Evolutionary conservation across 129 eudicot genomes (phyloP).

Genomic region (Ambrosia trifida): DNA sequence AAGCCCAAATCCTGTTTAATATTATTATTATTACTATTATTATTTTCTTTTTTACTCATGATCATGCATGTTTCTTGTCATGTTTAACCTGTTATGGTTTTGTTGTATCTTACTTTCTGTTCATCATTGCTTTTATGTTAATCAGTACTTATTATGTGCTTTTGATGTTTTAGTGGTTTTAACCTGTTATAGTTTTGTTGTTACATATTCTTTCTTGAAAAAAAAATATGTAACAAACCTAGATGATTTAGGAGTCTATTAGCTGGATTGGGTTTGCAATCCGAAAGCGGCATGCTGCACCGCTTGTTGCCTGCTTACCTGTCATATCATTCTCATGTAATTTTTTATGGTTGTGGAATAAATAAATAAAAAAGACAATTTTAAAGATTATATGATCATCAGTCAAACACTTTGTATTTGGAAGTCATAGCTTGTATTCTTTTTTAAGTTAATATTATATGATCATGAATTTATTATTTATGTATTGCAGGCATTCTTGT

Average conservation of each 20-base stretch:
- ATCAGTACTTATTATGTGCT: neutral
- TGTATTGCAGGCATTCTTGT: conserved; percentile 29
- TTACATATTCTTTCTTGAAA: too few species aligned
- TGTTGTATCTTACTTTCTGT: neutral
- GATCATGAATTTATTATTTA: neutral
- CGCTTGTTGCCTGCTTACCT: too few species aligned
- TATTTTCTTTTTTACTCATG: too few species aligned
- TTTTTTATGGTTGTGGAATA: too few species aligned
- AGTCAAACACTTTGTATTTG: neutral
- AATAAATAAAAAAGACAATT: neutral
- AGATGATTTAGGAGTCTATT: neutral
- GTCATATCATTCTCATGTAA: too few species aligned
- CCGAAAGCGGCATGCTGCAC: too few species aligned
- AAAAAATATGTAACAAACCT: neutral
- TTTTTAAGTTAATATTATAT: neutral
- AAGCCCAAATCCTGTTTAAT: too few species aligned
- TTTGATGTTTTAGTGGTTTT: conserved; percentile 20
- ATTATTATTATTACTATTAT: too few species aligned
- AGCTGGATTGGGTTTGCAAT: neutral
- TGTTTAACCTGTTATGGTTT: neutral
- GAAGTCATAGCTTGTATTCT: neutral
- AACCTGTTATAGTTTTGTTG: neutral
- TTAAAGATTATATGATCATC: neutral
- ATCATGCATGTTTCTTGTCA: neutral
- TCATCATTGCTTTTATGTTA: neutral